These are phyloP conservation scores for Guadua angustifolia DNA, from an alignment of 176 grass and related monocot genomes.

Conservation along the genomic window DNA sequence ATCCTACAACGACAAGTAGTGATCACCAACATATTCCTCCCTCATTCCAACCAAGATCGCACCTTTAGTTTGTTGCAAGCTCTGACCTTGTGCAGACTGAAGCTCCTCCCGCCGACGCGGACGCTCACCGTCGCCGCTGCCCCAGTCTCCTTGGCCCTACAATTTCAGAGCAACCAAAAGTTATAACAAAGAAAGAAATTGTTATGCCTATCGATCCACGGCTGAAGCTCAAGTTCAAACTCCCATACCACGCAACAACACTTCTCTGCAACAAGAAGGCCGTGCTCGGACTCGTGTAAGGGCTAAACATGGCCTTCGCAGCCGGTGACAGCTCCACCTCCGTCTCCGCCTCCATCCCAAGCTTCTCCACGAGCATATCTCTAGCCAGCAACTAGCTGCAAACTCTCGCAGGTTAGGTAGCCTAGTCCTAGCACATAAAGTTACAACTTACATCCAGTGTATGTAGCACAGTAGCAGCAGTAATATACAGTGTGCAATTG, in stretches of 20 bases:
- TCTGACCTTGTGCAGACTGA: constrained; percentile 75
- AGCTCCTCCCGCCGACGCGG: constrained; percentile 55
- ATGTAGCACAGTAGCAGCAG: neutral
- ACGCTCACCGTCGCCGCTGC: constrained; percentile 60
- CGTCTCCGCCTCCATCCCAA: constrained; percentile 30
- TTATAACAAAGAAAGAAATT: neutral
- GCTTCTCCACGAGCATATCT: constrained; percentile 22
- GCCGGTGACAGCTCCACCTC: constrained; percentile 53
- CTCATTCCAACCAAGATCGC: neutral
- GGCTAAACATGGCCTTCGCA: constrained; percentile 52
- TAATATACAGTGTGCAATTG: neutral
- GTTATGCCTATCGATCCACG: neutral
- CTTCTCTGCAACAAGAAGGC: constrained; percentile 66
- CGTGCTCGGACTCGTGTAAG: constrained; percentile 67
- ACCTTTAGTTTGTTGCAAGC: neutral
- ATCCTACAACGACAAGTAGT: constrained; percentile 41
- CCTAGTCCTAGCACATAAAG: neutral
- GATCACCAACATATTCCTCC: neutral
- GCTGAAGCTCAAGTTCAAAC: neutral
- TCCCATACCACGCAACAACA: constrained; percentile 67
- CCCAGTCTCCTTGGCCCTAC: constrained; percentile 70
- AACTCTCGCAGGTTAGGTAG: constrained; percentile 25
- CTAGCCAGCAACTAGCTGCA: neutral
- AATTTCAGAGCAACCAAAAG: neutral
- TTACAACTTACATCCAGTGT: neutral